These are phyloP conservation scores for Gonapodya prolifera DNA, from an alignment of 192 early-diverging fungal genomes.

Conservation along the genomic window DNA sequence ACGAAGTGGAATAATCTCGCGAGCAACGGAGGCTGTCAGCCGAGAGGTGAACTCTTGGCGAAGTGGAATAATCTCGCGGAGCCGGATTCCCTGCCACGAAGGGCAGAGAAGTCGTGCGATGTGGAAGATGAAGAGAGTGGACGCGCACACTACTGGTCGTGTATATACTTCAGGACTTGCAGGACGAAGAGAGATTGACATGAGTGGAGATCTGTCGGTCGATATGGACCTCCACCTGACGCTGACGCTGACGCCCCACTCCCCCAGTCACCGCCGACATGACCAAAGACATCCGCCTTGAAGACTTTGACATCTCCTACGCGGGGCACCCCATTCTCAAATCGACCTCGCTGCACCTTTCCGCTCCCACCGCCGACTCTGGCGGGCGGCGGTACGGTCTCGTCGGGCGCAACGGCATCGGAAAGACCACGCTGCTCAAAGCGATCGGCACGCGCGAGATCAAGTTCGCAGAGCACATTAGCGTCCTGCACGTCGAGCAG, in stretches of 20 bases:
- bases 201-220: too few relatives aligned
- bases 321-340: constrained; percentile 89
- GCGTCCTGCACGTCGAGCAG: constrained; percentile 95
- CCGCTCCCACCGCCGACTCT: constrained; percentile 3
- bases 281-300: constrained; percentile 91
- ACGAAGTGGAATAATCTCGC: too few relatives aligned
- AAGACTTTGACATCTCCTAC: constrained; percentile 93
- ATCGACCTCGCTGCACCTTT: constrained; percentile 66
- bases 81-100: too few relatives aligned
- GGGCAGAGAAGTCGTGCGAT: too few relatives aligned
- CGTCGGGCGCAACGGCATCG: constrained; percentile 85
- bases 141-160: too few relatives aligned
- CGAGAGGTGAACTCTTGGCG: too few relatives aligned
- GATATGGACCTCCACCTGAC: too few relatives aligned
- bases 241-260: constrained; percentile 54
- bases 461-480: constrained; percentile 76
- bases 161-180: too few relatives aligned
- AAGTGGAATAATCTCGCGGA: too few relatives aligned
- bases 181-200: neutral
- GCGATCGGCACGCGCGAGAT: constrained; percentile 77
- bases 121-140: too few relatives aligned
- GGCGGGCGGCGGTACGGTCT: constrained; percentile 91
- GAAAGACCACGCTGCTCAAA: constrained; percentile 59
- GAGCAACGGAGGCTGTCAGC: too few relatives aligned
- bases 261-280: constrained; percentile 53